Base-by-base conservation (phyloP, 352 stramenopile genomes). In the Peronosclerospora sorghi region DNA sequence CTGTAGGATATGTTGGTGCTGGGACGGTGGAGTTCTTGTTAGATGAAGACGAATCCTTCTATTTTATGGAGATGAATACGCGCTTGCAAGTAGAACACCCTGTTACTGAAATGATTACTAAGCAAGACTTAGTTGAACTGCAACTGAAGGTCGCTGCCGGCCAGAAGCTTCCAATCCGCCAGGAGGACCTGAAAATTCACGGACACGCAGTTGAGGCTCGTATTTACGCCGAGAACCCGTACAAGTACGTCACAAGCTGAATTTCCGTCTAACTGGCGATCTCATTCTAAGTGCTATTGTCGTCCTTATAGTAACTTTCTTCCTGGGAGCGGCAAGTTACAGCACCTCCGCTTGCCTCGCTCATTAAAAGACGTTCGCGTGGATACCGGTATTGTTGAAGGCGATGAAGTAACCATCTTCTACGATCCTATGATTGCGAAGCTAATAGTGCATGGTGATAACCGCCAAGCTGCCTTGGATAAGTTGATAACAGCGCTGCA, bases 41-140 rank as follows among this genome's bases (percentile, higher is more conserved):
- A 34, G 89, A 97, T 57, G 68, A 88, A 27, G 71, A 88, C 50
- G 77, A 92, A 45, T 82, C 73, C 18, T 97, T 97, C 49, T 97
- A 96, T 54, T 97, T 97, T 47, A 95, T 97, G 81, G 90, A 97
- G 56, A 97, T 97, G 86, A 97, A 97, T 75, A 97, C 89, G 26
- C 85, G 89, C 17, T 63, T 97, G n/a, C 89, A 97, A 64, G 89
- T 97, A 12, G 83, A 96, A 54, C 87, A 96, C 50, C 83, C 83
- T 0, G 84, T 96, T 28, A 96, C 87, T 4, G 86, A 96, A 65
- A 73, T 94, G 41, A 88, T 96, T 56, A 96, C 82, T 0, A 58
- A 79, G 35, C 73, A 83, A 47, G 83, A 95, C 48, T 51, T 95
- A 18, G 91, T 97, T 9, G 94, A 98, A 73, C 86, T 92, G 54